Conservation (phyloP, 306 rosid species). For the Lotus japonicus region DNA sequence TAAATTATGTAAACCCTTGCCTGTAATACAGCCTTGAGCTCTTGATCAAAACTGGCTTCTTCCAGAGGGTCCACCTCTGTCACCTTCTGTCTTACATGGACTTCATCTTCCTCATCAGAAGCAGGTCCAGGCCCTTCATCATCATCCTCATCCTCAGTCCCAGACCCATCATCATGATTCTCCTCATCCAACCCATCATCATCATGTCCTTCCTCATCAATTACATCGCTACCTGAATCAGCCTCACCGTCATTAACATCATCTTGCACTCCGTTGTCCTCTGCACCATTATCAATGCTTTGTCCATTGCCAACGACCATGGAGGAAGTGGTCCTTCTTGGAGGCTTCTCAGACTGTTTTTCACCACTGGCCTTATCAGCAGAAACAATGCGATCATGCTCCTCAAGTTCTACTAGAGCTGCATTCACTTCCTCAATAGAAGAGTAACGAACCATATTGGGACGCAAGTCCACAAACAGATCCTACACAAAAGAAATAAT, state of each 20-base stretch:
- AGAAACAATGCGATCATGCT: conserved; percentile 54
- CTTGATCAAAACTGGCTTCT: conserved; percentile 87
- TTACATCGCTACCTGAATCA: conserved; percentile 79
- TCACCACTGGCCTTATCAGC: conserved; percentile 63
- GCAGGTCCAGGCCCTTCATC: conserved; percentile 74
- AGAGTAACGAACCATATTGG: conserved; percentile 80
- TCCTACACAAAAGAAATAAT: conserved; percentile 46
- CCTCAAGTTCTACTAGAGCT: conserved; percentile 84
- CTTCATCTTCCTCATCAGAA: conserved; percentile 96
- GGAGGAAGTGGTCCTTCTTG: conserved; percentile 43
- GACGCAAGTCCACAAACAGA: conserved; percentile 88
- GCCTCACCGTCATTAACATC: conserved; percentile 65
- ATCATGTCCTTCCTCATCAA: conserved; percentile 66
- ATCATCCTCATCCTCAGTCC: conserved; percentile 74
- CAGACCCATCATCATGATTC: conserved; percentile 75
- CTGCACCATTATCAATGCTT: conserved; percentile 52
- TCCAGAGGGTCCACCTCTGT: conserved; percentile 81
- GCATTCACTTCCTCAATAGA: conserved; percentile 81
- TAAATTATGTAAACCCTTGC: conserved; percentile 38
- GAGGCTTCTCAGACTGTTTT: conserved; percentile 61
- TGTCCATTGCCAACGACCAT: conserved; percentile 43
- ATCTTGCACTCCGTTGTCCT: conserved; percentile 68
- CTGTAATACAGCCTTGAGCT: conserved; percentile 93
- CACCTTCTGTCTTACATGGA: conserved; percentile 85
- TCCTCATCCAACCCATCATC: conserved; percentile 83